Conservation (phyloP, 345 rosid genomes). For the Populus nigra region DNA sequence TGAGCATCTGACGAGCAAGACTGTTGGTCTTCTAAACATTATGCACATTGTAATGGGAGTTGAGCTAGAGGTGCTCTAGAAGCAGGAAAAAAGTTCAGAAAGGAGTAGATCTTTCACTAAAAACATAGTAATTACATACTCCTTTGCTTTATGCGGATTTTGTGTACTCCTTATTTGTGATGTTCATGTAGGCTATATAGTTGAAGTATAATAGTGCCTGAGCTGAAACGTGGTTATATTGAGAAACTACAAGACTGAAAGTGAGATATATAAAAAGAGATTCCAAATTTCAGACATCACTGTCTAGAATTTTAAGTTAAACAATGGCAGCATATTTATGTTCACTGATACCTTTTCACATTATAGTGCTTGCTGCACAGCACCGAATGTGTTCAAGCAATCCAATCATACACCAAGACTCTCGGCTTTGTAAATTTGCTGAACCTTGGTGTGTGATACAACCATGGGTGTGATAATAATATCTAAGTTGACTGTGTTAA, state of each 20-base stretch:
- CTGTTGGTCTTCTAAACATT: not conserved
- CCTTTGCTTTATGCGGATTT: not conserved
- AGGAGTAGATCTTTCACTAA: not conserved
- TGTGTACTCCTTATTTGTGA: not conserved
- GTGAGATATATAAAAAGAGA: not conserved
- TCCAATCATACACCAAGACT: not conserved
- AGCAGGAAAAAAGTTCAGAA: slow-evolving; percentile 7
- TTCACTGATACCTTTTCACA: not conserved
- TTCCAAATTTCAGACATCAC: not conserved
- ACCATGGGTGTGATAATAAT: not conserved
- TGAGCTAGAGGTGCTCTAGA: not conserved
- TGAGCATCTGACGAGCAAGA: not conserved
- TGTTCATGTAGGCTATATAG: not conserved
- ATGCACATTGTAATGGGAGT: not conserved
- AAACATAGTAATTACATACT: not conserved
- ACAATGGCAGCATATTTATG: not conserved
- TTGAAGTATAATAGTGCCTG: not conserved
- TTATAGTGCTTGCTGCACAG: not conserved
- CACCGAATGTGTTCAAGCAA: not conserved
- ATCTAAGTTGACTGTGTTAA: not conserved
- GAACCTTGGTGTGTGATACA: not conserved
- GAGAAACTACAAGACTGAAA: not conserved
- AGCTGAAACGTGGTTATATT: not conserved
- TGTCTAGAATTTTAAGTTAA: not conserved
- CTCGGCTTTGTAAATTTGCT: not conserved